These are phyloP conservation scores for Aschersonia sp. DNA, from an alignment of 2,329 filamentous ascomycete genomes.

Conservation along the genomic window DNA sequence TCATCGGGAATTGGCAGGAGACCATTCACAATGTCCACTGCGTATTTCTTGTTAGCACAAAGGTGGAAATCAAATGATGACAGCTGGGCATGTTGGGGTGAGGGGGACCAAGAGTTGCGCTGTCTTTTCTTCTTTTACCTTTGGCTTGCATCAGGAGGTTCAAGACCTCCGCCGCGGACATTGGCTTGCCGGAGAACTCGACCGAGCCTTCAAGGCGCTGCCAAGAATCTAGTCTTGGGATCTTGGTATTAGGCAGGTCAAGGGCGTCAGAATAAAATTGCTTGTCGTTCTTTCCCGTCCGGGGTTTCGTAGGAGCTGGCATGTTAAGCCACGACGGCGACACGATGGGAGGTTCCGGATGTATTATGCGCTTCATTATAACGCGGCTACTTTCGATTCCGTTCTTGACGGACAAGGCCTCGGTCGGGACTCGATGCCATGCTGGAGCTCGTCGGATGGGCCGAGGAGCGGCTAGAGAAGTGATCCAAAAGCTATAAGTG, in stretches of 20 bases:
- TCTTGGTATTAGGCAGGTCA: constrained; percentile 4
- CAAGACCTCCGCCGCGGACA: constrained; percentile 4
- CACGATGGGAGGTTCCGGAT: constrained; percentile 1
- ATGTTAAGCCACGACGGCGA: background rate
- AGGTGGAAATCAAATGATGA: no score
- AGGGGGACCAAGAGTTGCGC: background rate
- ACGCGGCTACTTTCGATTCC: constrained; percentile 5
- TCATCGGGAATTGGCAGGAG: constrained; percentile 2
- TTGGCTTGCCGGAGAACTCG: constrained; percentile 1
- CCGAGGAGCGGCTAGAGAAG: constrained; percentile 7
- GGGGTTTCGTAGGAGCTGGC: background rate
- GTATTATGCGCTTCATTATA: constrained; percentile 19
- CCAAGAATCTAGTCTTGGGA: constrained; percentile 1
- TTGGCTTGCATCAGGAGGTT: constrained; percentile 12
- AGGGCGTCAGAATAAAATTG: background rate
- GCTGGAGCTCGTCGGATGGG: constrained; percentile 11
- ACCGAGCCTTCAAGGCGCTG: background rate
- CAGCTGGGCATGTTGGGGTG: no score
- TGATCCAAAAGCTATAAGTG: constrained; percentile 10
- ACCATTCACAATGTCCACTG: constrained; percentile 13
- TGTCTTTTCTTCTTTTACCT: constrained; percentile 7
- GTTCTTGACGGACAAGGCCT: constrained; percentile 9
- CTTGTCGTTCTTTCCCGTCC: background rate
- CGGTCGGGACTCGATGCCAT: constrained; percentile 16
- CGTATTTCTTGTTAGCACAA: background rate